phyloP scores from a whole-genome alignment of 371 early-diverging fungal genomes.

The Funneliformis caledonium region DNA sequence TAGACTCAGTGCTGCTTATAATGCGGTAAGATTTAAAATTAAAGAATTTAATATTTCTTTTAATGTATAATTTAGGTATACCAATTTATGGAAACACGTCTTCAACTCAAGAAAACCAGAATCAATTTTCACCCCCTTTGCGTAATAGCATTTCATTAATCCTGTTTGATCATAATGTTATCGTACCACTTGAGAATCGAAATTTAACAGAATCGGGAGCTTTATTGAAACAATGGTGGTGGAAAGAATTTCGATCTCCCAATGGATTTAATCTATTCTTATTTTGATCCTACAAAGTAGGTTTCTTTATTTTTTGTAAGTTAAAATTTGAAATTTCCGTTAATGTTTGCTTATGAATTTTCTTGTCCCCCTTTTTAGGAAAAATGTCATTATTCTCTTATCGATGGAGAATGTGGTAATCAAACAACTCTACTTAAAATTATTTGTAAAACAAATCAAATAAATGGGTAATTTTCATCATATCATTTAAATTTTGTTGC shows the following conservation, averaged over 20 bases:
- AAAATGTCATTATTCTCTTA: slow-evolving; percentile 24
- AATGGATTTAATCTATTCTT: neutral
- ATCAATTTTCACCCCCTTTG: neutral
- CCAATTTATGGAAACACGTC: slow-evolving; percentile 27
- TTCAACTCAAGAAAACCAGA: neutral
- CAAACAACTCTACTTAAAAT: neutral
- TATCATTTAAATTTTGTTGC: neutral
- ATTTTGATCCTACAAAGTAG: slow-evolving; percentile 21
- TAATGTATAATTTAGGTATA: neutral
- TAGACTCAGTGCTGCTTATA: slow-evolving; percentile 14
- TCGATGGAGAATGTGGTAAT: slow-evolving; percentile 11
- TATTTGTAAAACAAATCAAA: neutral
- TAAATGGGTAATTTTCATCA: slow-evolving; percentile 10
- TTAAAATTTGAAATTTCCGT: neutral
- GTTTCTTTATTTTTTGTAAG: neutral
- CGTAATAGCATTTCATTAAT: slow-evolving; percentile 12
- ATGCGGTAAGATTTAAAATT: neutral
- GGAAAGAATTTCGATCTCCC: slow-evolving; percentile 9
- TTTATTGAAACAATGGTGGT: slow-evolving; percentile 2
- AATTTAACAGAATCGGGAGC: neutral
- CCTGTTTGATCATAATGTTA: neutral
- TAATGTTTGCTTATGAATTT: neutral
- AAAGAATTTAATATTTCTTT: neutral
- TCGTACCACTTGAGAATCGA: slow-evolving; percentile 9
- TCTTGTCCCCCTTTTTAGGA: neutral